phyloP scores from a whole-genome alignment of 768 basidiomycete genomes.

The Rhizopogon roseolus region DNA sequence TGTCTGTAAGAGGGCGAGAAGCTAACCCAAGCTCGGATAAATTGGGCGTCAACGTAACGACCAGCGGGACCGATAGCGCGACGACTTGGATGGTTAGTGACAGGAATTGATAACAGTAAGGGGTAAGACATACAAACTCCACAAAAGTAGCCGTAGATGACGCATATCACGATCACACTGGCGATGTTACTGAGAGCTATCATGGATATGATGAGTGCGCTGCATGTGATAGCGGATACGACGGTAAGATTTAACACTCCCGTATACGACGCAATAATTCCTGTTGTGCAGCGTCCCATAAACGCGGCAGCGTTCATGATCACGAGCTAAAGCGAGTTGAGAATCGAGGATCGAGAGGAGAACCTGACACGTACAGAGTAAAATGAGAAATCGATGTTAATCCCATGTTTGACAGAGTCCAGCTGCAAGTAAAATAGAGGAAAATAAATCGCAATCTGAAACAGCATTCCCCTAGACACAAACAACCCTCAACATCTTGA shows the following conservation, averaged over 20 bases:
- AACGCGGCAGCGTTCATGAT: conserved; percentile 49
- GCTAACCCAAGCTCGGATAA: conserved; percentile 49
- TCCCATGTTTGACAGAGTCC: conserved; percentile 45
- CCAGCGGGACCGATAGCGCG: conserved; percentile 35
- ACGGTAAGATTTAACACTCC: conserved; percentile 43
- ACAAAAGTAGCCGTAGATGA: conserved; percentile 45
- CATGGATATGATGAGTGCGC: too few species aligned
- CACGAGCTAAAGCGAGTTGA: conserved; percentile 31
- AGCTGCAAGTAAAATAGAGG: conserved; percentile 59
- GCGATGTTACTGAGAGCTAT: conserved; percentile 34
- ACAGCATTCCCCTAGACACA: conserved; percentile 14
- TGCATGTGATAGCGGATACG: conserved; percentile 26
- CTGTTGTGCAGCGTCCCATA: conserved; percentile 42
- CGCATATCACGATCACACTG: conserved; percentile 36
- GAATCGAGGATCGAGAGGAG: background rate
- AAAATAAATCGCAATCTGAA: conserved; percentile 36
- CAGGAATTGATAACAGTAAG: background rate
- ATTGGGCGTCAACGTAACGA: conserved; percentile 38
- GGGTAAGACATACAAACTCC: conserved; percentile 34
- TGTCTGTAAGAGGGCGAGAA: background rate
- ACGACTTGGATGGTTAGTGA: conserved; percentile 25
- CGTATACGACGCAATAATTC: conserved; percentile 30
- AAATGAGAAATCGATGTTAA: conserved; percentile 43
- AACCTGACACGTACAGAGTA: conserved; percentile 37
- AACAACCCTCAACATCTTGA: too few species aligned